Base-by-base conservation (phyloP, 2,329 filamentous ascomycete genomes). In the Phialocephala subalpina region DNA sequence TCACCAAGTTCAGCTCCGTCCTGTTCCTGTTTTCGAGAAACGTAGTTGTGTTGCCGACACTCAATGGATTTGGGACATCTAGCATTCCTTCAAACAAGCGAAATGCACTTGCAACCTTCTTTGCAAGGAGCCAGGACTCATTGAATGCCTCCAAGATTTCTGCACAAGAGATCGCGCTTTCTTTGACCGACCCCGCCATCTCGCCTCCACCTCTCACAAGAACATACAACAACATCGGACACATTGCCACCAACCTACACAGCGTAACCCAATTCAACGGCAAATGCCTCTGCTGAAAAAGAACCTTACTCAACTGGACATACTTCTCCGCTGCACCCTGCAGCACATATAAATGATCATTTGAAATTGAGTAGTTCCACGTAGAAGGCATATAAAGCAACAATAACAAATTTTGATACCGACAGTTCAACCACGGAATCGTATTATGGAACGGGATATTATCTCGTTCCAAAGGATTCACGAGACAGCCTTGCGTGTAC, bases 211-310 rank as follows among this genome's bases (percentile, higher is more conserved):
- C 11, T 12, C n/a, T 55, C 16, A 35, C 52, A 2, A 55, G 3
- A 20, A 29, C 14, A 35, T 55, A 55, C 52, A 35, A 22, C 12
- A 55, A 20, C 11, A 55, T 7, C 14, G 52, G 29, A 18, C 16
- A 55, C 52, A 55, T 8, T 29, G 25, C 22, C 11, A 55, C 29
- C 14, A 35, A 16, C 11, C 52, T 4, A 18, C 25, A 55, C 11
- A 55, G 18, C 11, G 52, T 55, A 3, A 55, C 52, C 52, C 52
- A 55, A 35, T 55, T 55, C 52, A 55, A 33, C 14, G 52, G 25
- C 29, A 55, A 55, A 11, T 55, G 52, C n/a, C 52, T 14, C 25
- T 55, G 22, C 52, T 55, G 25, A 11, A 29, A 35, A 8, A 55
- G 16, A 3, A 35, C 52, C 11, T 33, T 33, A 20, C 52, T 55